Evolutionary conservation across 352 stramenopile species (phyloP).

Genomic region (Pythium coloratum): DNA sequence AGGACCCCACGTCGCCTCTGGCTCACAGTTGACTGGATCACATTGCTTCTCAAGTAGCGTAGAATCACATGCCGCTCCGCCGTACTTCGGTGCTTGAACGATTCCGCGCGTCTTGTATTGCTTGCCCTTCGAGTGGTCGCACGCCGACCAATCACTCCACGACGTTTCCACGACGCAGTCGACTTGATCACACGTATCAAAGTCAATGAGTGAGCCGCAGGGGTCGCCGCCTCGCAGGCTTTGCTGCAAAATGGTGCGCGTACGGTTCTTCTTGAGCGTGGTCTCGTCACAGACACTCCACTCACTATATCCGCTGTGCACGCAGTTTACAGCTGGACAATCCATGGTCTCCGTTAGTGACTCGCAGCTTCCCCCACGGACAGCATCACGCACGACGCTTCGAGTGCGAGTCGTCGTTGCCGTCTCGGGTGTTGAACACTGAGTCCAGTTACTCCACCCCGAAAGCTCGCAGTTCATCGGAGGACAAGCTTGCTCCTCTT

Average conservation of each 20-base stretch:
- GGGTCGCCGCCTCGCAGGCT: slow-evolving; percentile 37
- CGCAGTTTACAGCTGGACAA: slow-evolving; percentile 24
- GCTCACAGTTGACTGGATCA: slow-evolving; percentile 50
- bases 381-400: slow-evolving; percentile 20
- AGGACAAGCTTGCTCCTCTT: slow-evolving; percentile 38
- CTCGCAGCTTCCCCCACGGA: slow-evolving; percentile 15
- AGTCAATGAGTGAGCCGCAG: slow-evolving; percentile 34
- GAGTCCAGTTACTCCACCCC: slow-evolving; percentile 45
- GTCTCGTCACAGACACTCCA: slow-evolving; percentile 20
- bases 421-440: slow-evolving; percentile 42
- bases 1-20: slow-evolving; percentile 48
- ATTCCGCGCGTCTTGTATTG: slow-evolving; percentile 10
- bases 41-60: slow-evolving; percentile 35
- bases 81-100: slow-evolving; percentile 11
- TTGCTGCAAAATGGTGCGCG: slow-evolving; percentile 23
- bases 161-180: slow-evolving; percentile 40
- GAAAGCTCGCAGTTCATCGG: slow-evolving; percentile 42
- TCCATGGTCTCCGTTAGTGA: slow-evolving; percentile 13
- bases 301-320: neutral
- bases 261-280: slow-evolving; percentile 8
- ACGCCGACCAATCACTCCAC: slow-evolving; percentile 23
- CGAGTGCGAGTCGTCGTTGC: slow-evolving; percentile 43
- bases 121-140: slow-evolving; percentile 18
- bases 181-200: slow-evolving; percentile 37
- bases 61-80: slow-evolving; percentile 4